Evolutionary conservation across 176 grass and related monocot species (phyloP), one percentile per base, ranked within the genome.

Genomic region (Phragmites australis): DNA sequence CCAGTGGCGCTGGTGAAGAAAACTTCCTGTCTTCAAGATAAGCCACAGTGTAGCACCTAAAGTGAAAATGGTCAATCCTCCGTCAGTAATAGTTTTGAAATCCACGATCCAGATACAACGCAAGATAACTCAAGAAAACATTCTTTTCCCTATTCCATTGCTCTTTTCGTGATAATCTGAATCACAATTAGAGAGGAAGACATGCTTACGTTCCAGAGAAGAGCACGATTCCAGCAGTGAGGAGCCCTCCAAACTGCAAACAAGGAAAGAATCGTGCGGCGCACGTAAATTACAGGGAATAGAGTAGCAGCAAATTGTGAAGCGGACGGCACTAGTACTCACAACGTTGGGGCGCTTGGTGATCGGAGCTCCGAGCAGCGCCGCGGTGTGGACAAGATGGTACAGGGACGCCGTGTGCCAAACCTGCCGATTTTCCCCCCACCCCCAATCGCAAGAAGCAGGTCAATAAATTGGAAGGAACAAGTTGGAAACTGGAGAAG

Each of bases 391-490:
- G 46, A 91, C 90, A 70, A 95, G 88, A 74, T 98, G 96, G 78
- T 95, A 98, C 25, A 98, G 83, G 63, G 96, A 94, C 14, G 96
- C 95, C 0, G 92, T 98, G 17, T 89, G 90, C 92, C 95, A 98
- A 41, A 94, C 93, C 95, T 97, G 81, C 6, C n/a, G 15, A 50
- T 22, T 41, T 48, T 25, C 12, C 60, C 42, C 63, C 43, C 23
- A 1, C 31, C 31, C 34, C 34, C 34, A 29, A 46, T 76, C 18
- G 56, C 53, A 59, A 9, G 43, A 73, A 48, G n/a, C 55, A 55
- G 56, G 65, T 51, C n/a, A 1, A 16, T 50, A 21, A 8, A 31
- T 46, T 31, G 15, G 46, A 30, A 15, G 12, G 39, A 54, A n/a
- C 27, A 22, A 3, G 4, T 13, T 1, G 8, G 52, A 12, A 54